Conservation (phyloP, 177 flowering plant genomes). For the Vitis hybrid region DNA sequence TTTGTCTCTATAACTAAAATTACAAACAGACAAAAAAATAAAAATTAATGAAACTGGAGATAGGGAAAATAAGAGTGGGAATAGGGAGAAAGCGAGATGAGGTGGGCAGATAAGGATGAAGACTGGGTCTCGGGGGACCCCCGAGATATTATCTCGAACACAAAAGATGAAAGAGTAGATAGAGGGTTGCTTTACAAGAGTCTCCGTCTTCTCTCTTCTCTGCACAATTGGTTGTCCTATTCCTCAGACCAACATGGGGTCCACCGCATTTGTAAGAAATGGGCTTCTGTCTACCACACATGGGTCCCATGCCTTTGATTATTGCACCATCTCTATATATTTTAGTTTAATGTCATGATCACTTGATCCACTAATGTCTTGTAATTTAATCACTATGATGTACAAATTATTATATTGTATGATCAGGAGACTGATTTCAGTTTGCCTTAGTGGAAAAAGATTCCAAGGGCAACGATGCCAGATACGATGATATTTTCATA, state of each 20-base stretch:
- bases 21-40: too few species aligned
- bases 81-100: not conserved
- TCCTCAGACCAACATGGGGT: slow-evolving; percentile 12
- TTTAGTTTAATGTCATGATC: too few species aligned
- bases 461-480: too few species aligned
- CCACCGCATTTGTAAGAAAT: not conserved
- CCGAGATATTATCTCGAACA: slow-evolving; percentile 14
- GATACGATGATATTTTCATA: too few species aligned
- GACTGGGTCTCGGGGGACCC: slow-evolving; percentile 21
- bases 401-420: too few species aligned
- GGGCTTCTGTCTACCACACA: not conserved
- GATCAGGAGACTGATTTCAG: too few species aligned
- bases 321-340: not conserved
- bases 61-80: not conserved
- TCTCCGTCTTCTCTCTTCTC: not conserved
- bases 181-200: slow-evolving; percentile 7
- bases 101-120: slow-evolving; percentile 29
- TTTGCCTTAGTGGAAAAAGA: too few species aligned
- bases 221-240: slow-evolving; percentile 11
- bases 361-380: too few species aligned
- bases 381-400: too few species aligned
- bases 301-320: not conserved
- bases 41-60: not conserved
- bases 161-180: not conserved
- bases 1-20: too few species aligned